Evolutionary conservation across 1,284 basidiomycete species (phyloP), one percentile per base, ranked within the genome.

Genomic region (Moniliophthora roreri): DNA sequence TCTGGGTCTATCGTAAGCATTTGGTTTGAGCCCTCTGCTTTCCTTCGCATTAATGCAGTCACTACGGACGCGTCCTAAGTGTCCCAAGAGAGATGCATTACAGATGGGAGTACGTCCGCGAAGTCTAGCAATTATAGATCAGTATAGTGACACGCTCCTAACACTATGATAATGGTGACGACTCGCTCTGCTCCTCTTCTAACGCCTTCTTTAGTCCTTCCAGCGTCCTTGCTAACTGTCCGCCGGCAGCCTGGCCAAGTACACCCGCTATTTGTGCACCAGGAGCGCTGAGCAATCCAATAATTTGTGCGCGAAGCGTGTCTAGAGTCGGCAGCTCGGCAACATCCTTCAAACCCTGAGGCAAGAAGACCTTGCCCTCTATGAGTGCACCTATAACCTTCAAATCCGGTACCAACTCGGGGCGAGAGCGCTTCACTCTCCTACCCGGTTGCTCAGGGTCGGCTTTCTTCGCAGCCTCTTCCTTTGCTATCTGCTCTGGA

Each of bases 171-270:
- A 16, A 7, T 11, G 24, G 13, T 4, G 44, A 13, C 11, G 44
- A 4, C n/a, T 26, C 50, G 20, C 21, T 38, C 52, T 55, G 39
- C 51, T 48, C 69, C 61, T 85, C 84, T 70, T 90, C 88, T 62
- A 91, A 67, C 34, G 84, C 79, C 69, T 84, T 85, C 72, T 83
- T 85, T 62, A 91, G 74, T 0, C 90, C 90, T 61, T 92, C 88
- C 66, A 92, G 66, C 39, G 87, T 88, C 73, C 89, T 78, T 53
- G 85, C 83, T 63, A 92, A 63, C 65, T 75, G 80, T 20, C 86
- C 89, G 57, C 89, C 90, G 63, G 84, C 78, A 50, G 89, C 90
- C 69, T 88, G 79, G 58, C 80, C 80, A 53, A 92, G 68, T 36
- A 91, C 79, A 48, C 76, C 82, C 2, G 85, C 81, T 26, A 92